Percentiles rank a stretch among this genome's conserved stretches.
phyloP scores from a whole-genome alignment of 2,329 filamentous ascomycete species.

The Aspergillus terreus region DNA sequence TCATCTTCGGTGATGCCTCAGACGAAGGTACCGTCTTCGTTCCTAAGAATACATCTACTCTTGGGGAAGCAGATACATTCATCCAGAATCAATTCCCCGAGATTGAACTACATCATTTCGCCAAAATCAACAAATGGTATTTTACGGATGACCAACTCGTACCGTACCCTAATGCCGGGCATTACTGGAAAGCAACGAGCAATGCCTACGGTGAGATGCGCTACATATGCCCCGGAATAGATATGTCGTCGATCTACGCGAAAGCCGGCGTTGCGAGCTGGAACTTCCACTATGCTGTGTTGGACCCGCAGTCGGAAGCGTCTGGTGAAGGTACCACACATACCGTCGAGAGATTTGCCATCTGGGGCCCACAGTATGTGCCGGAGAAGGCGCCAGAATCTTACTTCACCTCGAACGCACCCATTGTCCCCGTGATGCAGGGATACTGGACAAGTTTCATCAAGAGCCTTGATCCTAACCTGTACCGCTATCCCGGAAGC shows the following conservation, averaged over 20 bases:
- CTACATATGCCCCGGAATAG: conserved; percentile 62
- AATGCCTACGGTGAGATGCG: conserved; percentile 63
- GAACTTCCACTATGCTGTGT: conserved; percentile 68
- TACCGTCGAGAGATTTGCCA: conserved; percentile 61
- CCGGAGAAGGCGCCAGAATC: conserved; percentile 47
- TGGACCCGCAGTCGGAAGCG: conserved; percentile 52
- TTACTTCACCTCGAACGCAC: conserved; percentile 56
- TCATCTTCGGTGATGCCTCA: conserved; percentile 57
- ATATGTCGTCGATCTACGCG: conserved; percentile 46
- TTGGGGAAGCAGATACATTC: conserved; percentile 52
- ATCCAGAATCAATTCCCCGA: conserved; percentile 57
- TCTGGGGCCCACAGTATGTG: conserved; percentile 62
- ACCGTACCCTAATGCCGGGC: conserved; percentile 47
- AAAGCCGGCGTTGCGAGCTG: conserved; percentile 44
- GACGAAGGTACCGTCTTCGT: conserved; percentile 65
- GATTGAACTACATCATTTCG: conserved; percentile 50
- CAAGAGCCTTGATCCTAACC: conserved; percentile 63
- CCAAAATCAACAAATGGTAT: conserved; percentile 53
- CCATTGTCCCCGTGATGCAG: conserved; percentile 60
- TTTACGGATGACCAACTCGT: conserved; percentile 45
- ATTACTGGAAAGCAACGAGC: conserved; percentile 57
- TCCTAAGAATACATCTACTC: conserved; percentile 46
- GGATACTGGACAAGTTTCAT: conserved; percentile 75
- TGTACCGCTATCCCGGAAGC: conserved; percentile 41
- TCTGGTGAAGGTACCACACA: conserved; percentile 63